Percentiles rank a stretch among this genome's conserved stretches.
These are phyloP conservation scores for Botryotinia convoluta DNA, from an alignment of 2,329 filamentous ascomycete genomes.

Conservation along the genomic window DNA sequence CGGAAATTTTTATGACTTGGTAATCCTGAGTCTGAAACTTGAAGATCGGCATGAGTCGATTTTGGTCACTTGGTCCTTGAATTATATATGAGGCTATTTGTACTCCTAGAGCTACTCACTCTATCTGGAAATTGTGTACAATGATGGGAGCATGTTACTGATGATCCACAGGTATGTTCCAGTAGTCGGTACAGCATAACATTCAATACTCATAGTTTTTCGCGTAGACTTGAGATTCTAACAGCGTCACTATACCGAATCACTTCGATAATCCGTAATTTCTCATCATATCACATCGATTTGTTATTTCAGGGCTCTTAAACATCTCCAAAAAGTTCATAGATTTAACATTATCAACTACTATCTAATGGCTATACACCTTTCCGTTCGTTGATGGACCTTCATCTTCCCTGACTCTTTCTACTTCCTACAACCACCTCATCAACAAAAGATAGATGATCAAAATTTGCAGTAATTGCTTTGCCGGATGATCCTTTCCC, in stretches of 20 bases:
- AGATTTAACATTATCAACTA: too few species aligned
- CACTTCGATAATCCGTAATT: not conserved
- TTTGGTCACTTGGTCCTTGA: not conserved
- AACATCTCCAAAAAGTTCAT: too few species aligned
- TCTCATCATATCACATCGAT: not conserved
- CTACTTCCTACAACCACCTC: too few species aligned
- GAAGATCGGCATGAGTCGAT: not conserved
- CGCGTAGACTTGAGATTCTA: not conserved
- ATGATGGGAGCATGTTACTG: not conserved
- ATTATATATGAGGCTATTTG: not conserved
- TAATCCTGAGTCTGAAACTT: not conserved
- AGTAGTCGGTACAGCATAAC: not conserved
- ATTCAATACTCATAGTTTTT: not conserved
- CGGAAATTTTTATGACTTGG: too few species aligned
- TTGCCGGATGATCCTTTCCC: not conserved
- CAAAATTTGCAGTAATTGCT: not conserved
- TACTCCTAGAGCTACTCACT: not conserved
- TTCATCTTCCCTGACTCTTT: too few species aligned
- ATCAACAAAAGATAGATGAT: not conserved
- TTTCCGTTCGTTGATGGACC: too few species aligned
- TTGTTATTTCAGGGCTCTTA: too few species aligned
- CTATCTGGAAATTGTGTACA: not conserved
- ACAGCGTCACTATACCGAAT: not conserved
- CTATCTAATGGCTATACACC: too few species aligned
- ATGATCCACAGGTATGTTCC: not conserved